Base-by-base conservation (phyloP, 768 basidiomycete genomes). In the Lactifluus subvellereus region DNA sequence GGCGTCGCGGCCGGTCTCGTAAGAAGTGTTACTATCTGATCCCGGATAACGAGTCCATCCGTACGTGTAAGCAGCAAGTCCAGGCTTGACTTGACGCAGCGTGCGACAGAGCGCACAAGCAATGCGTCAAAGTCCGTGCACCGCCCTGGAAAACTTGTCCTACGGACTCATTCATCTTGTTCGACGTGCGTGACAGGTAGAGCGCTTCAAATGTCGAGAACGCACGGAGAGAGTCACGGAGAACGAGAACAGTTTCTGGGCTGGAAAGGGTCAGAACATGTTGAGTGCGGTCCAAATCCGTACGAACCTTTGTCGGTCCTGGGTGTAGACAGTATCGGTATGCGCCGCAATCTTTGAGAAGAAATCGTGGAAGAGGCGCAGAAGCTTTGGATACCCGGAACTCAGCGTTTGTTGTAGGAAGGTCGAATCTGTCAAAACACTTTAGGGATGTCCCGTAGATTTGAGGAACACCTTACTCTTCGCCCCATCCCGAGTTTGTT, bases 331-430 rank as follows among this genome's bases (percentile, higher is more conserved):
- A n/a, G n/a, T n/a, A n/a, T n/a, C n/a, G n/a, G n/a, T n/a, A n/a
- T n/a, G n/a, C 75, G 96, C 89, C 2, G 93, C 86, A 57, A 98
- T 93, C 72, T 94, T 94, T 35, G 89, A 85, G 72, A 99, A 99
- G 76, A 99, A 96, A 45, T 94, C 94, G 60, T 99, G 97, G 75
- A 99, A 95, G 2, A 98, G 80, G 10, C 97, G 83, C 10, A 99
- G 73, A 2, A 99, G 78, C 53, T 84, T 83, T 4, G 95, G 93
- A 74, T 98, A 98, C 18, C 91, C 89, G 2, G 84, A 78, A 67
- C 87, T 86, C 47, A 99, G 76, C 3, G 91, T 91, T 69, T 95
- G 94, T 68, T 98, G 94, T 13, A 98, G 74, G 73, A 98, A 98
- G 0, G 84, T 82, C 0, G 96, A 98, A 16, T 81, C 94, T 97